These are phyloP conservation scores for Bonia amplexicaulis DNA, from an alignment of 176 grass and related monocot genomes.

Conservation along the genomic window DNA sequence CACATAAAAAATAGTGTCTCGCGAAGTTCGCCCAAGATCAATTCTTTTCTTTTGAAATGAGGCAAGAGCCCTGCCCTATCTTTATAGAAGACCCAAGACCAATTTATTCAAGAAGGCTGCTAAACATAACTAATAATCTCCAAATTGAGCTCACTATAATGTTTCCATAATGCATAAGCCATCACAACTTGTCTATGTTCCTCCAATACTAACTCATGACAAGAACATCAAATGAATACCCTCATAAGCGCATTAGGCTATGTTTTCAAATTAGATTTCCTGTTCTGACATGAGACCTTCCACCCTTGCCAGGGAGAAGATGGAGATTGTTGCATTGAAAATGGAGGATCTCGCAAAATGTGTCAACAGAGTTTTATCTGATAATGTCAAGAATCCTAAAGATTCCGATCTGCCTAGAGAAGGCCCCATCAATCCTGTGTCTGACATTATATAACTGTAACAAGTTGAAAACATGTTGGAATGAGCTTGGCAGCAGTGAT, in stretches of 20 bases:
- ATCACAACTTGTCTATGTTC: background rate
- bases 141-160: background rate
- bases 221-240: background rate
- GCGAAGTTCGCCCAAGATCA: background rate
- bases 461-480: conserved; percentile 29
- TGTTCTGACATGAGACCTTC: background rate
- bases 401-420: conserved; percentile 11
- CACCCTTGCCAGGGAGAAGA: conserved; percentile 52
- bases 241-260: background rate
- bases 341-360: conserved; percentile 52
- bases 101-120: background rate
- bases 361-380: conserved; percentile 42
- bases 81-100: background rate
- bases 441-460: conserved; percentile 49
- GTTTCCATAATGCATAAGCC: background rate
- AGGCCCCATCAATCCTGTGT: conserved; percentile 46
- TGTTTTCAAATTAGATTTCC: background rate
- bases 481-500: conserved; percentile 33
- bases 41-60: no score
- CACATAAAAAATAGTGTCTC: background rate
- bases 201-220: background rate
- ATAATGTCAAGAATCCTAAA: conserved; percentile 27
- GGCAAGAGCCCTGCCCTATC: no score
- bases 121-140: background rate
- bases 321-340: conserved; percentile 49